Conservation (phyloP, 1,284 basidiomycete species). For the Thecaphora frezii region DNA sequence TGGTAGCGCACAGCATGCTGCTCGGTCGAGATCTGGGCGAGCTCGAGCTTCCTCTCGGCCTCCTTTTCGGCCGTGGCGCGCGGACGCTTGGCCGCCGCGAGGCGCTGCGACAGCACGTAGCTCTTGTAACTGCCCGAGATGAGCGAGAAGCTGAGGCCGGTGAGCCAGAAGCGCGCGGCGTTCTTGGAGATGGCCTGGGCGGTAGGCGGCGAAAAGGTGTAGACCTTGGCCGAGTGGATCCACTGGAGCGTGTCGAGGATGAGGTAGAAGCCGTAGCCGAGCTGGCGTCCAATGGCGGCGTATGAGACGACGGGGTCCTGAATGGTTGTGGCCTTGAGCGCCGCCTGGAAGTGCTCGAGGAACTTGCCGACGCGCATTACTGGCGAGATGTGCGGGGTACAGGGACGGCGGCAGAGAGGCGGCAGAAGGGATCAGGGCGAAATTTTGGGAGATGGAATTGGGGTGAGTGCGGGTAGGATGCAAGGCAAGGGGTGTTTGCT, state of each 20-base stretch:
- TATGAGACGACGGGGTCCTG: conserved; percentile 74
- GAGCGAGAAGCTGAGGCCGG: conserved; percentile 64
- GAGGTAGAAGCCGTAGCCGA: conserved; percentile 89
- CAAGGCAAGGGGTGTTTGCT: too few species aligned
- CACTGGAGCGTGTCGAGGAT: conserved; percentile 57
- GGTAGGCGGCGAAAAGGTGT: conserved; percentile 65
- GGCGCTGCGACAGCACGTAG: conserved; percentile 51
- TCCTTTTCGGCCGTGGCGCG: conserved; percentile 68
- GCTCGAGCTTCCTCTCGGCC: conserved; percentile 68
- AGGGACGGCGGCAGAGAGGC: not conserved
- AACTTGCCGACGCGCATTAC: conserved; percentile 93
- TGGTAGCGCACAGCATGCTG: conserved; percentile 71
- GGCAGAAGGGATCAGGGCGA: not conserved
- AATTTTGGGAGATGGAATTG: not conserved
- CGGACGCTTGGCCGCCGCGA: conserved; percentile 35
- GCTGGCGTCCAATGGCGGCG: conserved; percentile 78
- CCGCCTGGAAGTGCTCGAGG: conserved; percentile 89
- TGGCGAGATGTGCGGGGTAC: conserved; percentile 55
- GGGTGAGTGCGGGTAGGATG: not conserved
- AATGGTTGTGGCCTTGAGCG: conserved; percentile 72
- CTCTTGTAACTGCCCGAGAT: conserved; percentile 54
- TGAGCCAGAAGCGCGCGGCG: conserved; percentile 86
- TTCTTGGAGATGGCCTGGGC: conserved; percentile 70
- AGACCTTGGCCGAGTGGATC: conserved; percentile 57
- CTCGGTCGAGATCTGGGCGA: conserved; percentile 69